These are phyloP conservation scores for Ephemerocybe angulata DNA, from an alignment of 768 basidiomycete species.

Conservation along the genomic window DNA sequence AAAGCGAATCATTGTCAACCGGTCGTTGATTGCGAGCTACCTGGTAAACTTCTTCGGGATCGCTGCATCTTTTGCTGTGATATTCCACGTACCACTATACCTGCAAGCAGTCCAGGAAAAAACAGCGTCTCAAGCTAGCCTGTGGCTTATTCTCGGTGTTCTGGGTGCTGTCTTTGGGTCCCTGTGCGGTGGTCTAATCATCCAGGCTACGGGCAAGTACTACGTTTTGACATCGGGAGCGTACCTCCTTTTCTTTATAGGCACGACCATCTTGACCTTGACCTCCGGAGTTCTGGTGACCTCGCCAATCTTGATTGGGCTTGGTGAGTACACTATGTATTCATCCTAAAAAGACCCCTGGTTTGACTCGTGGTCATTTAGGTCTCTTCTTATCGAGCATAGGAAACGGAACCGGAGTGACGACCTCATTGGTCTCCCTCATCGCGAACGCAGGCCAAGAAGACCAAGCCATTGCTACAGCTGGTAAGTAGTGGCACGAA, in stretches of 20 bases:
- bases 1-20: constrained; percentile 46
- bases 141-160: constrained; percentile 50
- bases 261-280: constrained; percentile 34
- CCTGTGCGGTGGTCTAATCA: constrained; percentile 47
- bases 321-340: constrained; percentile 32
- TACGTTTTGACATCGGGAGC: constrained; percentile 46
- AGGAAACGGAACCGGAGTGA: constrained; percentile 48
- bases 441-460: constrained; percentile 60
- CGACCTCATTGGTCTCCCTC: constrained; percentile 55
- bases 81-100: constrained; percentile 56
- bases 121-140: constrained; percentile 45
- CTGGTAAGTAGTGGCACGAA: constrained; percentile 34
- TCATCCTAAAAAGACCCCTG: not conserved
- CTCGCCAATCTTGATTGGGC: constrained; percentile 35
- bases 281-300: constrained; percentile 36
- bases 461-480: constrained; percentile 65
- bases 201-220: constrained; percentile 58
- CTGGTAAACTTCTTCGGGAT: constrained; percentile 57
- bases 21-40: constrained; percentile 49
- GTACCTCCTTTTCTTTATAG: constrained; percentile 36
- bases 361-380: constrained; percentile 10
- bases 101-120: constrained; percentile 53
- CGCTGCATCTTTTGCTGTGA: constrained; percentile 38
- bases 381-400: constrained; percentile 33
- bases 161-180: constrained; percentile 47